Percentiles rank a stretch among this genome's conserved stretches.
These are phyloP conservation scores for Macrolepiota dolichaula DNA, from an alignment of 768 basidiomycete species.

Conservation along the genomic window DNA sequence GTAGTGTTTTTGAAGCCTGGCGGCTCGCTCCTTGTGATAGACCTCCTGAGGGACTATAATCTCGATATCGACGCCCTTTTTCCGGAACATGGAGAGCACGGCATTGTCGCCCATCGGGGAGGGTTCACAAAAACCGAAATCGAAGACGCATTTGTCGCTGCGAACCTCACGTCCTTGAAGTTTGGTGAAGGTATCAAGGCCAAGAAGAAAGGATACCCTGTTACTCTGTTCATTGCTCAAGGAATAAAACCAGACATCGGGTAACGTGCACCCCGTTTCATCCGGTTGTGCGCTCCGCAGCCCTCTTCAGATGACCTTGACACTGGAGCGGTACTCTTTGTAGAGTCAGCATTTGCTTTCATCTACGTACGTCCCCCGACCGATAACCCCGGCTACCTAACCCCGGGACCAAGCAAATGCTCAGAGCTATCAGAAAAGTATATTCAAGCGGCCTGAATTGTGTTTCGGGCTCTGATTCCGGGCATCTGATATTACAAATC, in stretches of 20 bases:
- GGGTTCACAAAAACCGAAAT: slow-evolving; percentile 25
- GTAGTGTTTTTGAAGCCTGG: slow-evolving; percentile 50
- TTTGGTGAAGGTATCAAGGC: slow-evolving; percentile 17
- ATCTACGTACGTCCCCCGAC: background rate
- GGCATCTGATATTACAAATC: background rate
- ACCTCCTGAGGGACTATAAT: slow-evolving; percentile 35
- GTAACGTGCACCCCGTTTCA: background rate
- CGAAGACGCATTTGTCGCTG: slow-evolving; percentile 20
- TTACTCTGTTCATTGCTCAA: slow-evolving; percentile 22
- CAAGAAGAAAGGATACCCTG: slow-evolving; percentile 17
- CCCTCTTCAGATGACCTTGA: background rate
- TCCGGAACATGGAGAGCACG: slow-evolving; percentile 19
- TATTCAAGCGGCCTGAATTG: background rate
- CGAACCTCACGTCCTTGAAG: slow-evolving; percentile 19
- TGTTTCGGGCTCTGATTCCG: background rate
- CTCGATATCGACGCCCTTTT: slow-evolving; percentile 16
- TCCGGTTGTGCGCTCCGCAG: background rate
- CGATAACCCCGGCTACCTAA: too few relatives aligned
- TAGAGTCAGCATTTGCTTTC: background rate
- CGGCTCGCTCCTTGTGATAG: slow-evolving; percentile 53
- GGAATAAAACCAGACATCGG: slow-evolving; percentile 10
- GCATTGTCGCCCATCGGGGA: slow-evolving; percentile 26
- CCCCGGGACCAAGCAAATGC: too few relatives aligned
- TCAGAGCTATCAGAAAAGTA: background rate
- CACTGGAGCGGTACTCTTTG: background rate